Base-by-base conservation (phyloP, 768 basidiomycete genomes). In the Kwoniella dejecticola region DNA sequence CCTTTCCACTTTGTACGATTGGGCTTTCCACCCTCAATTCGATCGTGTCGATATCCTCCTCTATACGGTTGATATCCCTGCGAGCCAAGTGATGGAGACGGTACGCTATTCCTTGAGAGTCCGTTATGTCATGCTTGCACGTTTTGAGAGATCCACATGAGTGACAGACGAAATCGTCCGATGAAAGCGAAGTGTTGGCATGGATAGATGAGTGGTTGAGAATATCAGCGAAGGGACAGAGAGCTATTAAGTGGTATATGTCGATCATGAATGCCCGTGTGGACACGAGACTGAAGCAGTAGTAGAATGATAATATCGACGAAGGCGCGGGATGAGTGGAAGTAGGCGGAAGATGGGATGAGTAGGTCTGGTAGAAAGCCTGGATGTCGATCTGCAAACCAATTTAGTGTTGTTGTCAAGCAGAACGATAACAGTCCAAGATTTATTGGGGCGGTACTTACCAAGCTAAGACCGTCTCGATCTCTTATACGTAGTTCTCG, bases 181-280 rank as follows among this genome's bases (percentile, higher is more conserved):
- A 67, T 40, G 60, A 57, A 48, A 72, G 63, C 17, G 65, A 62
- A 23, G 69, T 64, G 45, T 69, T 64, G 2, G 45, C 10, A 6
- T 21, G n/a, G 8, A 5, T 21, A 33, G 64, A 62, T 29, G 54
- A 52, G 47, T 72, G 69, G 44, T 77, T 70, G 62, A 73, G 72
- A 17, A 74, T 84, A 79, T 92, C 91, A 36, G 90, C 89, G 63
- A 92, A 83, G 2, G 91, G 90, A n/a, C 91, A 89, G 84, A 94
- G 88, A 0, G 88, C 84, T 17, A 92, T 80, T 5, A 86, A 85
- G 73, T 91, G 89, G 72, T 85, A 91, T 6, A 85, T 83, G 77
- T 93, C 91, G 61, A 91, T 85, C 60, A 89, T 81, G 78, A 94
- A 94, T 7, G 91, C 87, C 38, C 91, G 82, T 4, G 90, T 89